These are phyloP conservation scores for Micromonas pusilla DNA, from an alignment of 139 green algal species.

Conservation along the genomic window DNA sequence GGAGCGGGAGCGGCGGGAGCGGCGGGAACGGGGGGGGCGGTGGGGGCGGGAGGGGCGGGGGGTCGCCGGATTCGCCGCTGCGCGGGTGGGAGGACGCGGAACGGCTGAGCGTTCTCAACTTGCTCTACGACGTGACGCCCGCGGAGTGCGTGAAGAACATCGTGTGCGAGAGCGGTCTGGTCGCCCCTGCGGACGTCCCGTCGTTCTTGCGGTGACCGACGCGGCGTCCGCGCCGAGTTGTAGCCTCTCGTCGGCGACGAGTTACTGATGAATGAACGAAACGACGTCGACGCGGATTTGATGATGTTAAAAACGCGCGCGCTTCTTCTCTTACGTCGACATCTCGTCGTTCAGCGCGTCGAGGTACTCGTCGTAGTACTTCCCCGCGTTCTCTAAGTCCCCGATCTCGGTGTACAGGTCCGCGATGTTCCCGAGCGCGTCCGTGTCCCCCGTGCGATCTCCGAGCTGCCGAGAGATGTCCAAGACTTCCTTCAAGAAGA, in stretches of 20 bases:
- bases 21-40: no score
- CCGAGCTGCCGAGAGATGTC: constrained; percentile 16
- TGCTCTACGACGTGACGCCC: constrained; percentile 92
- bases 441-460: constrained; percentile 35
- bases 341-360: constrained; percentile 20
- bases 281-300: no score
- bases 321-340: neutral
- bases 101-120: constrained; percentile 65
- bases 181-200: constrained; percentile 82
- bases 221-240: no score
- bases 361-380: constrained; percentile 38
- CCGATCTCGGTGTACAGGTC: constrained; percentile 40
- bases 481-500: constrained; percentile 21
- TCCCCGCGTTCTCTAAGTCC: constrained; percentile 36
- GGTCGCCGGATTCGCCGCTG: constrained; percentile 2
- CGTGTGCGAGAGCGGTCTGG: constrained; percentile 85
- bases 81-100: constrained; percentile 21
- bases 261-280: no score
- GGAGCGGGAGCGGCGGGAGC: neutral
- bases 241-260: no score
- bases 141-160: constrained; percentile 85
- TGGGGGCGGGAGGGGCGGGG: neutral
- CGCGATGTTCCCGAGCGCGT: constrained; percentile 32
- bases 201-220: constrained; percentile 24
- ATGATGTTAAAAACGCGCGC: neutral